Conservation (phyloP, 2,329 filamentous ascomycete species). For the Diaporthe vexans region DNA sequence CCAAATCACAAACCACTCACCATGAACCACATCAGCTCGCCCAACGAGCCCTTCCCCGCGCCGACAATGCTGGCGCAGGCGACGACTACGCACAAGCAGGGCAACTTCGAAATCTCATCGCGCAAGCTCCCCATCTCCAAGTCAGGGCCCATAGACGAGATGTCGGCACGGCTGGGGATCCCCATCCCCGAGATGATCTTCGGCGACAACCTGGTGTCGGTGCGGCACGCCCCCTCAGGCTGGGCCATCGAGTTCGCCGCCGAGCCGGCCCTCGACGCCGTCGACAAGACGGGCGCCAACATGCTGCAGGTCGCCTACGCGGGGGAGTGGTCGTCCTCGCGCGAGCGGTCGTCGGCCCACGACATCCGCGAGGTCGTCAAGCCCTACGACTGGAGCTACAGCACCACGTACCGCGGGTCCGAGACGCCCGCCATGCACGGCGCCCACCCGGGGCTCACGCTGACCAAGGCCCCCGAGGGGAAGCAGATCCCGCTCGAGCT, state of each 20-base stretch:
- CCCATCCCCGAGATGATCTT: slow-evolving; percentile 99
- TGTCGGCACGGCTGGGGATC: slow-evolving; percentile 84
- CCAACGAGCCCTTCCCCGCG: slow-evolving; percentile 69
- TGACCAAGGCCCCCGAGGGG: not conserved
- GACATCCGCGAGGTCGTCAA: slow-evolving; percentile 95
- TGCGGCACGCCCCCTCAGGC: slow-evolving; percentile 80
- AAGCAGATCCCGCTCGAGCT: slow-evolving; percentile 84
- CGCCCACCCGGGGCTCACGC: slow-evolving; percentile 31
- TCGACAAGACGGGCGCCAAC: slow-evolving; percentile 91
- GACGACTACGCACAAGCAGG: slow-evolving; percentile 70
- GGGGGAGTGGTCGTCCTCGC: slow-evolving; percentile 79
- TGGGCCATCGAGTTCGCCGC: slow-evolving; percentile 89
- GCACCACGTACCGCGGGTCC: slow-evolving; percentile 86
- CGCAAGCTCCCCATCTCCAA: slow-evolving; percentile 97
- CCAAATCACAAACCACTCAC: slow-evolving; percentile 13
- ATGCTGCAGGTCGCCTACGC: slow-evolving; percentile 97
- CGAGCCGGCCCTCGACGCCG: slow-evolving; percentile 86
- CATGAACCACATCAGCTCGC: slow-evolving; percentile 58
- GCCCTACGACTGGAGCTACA: slow-evolving; percentile 99
- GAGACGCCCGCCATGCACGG: slow-evolving; percentile 46
- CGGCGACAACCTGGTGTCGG: slow-evolving; percentile 87
- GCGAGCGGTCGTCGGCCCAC: slow-evolving; percentile 83
- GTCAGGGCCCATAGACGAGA: slow-evolving; percentile 87
- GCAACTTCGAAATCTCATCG: slow-evolving; percentile 81
- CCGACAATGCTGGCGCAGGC: slow-evolving; percentile 64